Evolutionary conservation across 768 basidiomycete species (phyloP).

Genomic region (Hysterangium stoloniferum): DNA sequence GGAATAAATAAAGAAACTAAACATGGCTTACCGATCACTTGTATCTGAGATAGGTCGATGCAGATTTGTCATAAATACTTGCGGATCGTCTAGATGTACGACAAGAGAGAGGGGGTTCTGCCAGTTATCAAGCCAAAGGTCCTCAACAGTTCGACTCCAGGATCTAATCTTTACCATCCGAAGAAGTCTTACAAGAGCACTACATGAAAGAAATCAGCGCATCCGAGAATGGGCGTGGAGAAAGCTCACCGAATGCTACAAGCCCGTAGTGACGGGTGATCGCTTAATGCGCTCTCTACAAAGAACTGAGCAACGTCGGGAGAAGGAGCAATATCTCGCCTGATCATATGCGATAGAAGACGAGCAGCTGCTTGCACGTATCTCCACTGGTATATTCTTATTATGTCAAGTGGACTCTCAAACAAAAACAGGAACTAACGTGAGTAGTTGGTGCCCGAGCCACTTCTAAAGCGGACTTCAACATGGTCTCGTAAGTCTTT

Average conservation of each 20-base stretch:
- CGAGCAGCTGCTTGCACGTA: constrained; percentile 66
- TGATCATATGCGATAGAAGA: constrained; percentile 53
- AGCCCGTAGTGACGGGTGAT: constrained; percentile 61
- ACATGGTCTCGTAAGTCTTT: constrained; percentile 41
- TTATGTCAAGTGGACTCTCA: too few relatives aligned
- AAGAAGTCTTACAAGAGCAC: constrained; percentile 59
- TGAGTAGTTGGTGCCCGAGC: constrained; percentile 60
- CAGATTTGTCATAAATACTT: constrained; percentile 42
- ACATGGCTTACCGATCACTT: constrained; percentile 25
- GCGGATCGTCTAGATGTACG: constrained; percentile 39
- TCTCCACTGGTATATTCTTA: constrained; percentile 53
- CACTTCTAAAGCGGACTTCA: constrained; percentile 50
- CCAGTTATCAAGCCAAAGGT: constrained; percentile 73
- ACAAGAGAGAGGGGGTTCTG: constrained; percentile 47
- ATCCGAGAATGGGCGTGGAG: not conserved
- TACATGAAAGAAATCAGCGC: constrained; percentile 21
- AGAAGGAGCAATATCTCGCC: constrained; percentile 50
- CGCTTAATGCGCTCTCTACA: constrained; percentile 56
- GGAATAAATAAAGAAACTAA: not conserved
- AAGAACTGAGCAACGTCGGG: constrained; percentile 55
- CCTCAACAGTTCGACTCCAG: constrained; percentile 40
- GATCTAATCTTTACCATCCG: constrained; percentile 70
- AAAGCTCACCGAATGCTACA: constrained; percentile 17
- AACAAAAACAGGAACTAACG: constrained; percentile 35
- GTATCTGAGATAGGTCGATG: constrained; percentile 29